These are phyloP conservation scores for Cercospora beticola DNA, from an alignment of 2,329 filamentous ascomycete genomes.

Conservation along the genomic window DNA sequence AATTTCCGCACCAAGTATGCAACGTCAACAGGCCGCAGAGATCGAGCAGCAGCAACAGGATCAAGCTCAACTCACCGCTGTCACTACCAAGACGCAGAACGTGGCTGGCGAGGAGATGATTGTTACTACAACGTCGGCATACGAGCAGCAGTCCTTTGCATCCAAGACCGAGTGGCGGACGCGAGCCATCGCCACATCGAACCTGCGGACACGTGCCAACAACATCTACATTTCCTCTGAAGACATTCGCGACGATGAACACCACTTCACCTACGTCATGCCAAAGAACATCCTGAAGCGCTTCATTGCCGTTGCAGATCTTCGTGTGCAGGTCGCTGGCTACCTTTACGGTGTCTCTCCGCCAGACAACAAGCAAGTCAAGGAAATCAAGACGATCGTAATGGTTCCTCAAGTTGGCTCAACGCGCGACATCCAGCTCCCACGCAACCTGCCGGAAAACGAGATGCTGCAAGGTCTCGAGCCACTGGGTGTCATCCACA, in stretches of 20 bases:
- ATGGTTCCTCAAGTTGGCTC: conserved; percentile 97
- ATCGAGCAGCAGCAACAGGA: conserved; percentile 99
- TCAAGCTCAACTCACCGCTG: conserved; percentile 91
- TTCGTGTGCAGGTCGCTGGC: conserved; percentile 92
- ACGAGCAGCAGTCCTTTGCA: conserved; percentile 95
- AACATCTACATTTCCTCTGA: conserved; percentile 99
- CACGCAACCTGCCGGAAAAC: conserved; percentile 85
- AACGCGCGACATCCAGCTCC: conserved; percentile 85
- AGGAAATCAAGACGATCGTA: conserved; percentile 94
- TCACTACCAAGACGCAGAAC: conserved; percentile 98
- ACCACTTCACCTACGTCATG: conserved; percentile 92
- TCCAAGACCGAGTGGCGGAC: conserved; percentile 99
- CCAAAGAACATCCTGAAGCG: conserved; percentile 98
- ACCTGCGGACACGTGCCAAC: conserved; percentile 88
- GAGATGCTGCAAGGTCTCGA: conserved; percentile 85
- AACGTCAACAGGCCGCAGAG: conserved; percentile 95
- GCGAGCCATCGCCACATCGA: conserved; percentile 91
- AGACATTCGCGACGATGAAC: conserved; percentile 86
- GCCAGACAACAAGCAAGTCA: conserved; percentile 91
- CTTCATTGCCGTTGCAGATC: conserved; percentile 95
- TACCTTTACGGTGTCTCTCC: conserved; percentile 93
- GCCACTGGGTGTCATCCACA: conserved; percentile 92
- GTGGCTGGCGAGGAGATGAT: conserved; percentile 96
- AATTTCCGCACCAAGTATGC: conserved; percentile 95
- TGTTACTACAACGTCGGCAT: conserved; percentile 95